Evolutionary conservation across 495 filamentous ascomycete species (phyloP).

Genomic region (Lophiostoma macrostomum): DNA sequence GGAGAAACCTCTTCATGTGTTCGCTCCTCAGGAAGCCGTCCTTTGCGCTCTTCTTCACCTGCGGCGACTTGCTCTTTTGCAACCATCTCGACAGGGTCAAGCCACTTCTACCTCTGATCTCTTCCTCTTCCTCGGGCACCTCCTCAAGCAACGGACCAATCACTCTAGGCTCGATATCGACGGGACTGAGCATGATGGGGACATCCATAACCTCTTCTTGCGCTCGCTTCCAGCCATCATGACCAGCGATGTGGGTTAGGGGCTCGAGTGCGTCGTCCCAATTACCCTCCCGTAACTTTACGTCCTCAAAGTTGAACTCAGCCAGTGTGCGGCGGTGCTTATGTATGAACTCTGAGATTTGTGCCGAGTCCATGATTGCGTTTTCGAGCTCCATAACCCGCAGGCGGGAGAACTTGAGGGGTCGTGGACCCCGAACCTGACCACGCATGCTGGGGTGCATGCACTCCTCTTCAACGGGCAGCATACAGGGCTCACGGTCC

Average conservation of each 20-base stretch:
- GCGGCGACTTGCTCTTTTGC: constrained; percentile 22
- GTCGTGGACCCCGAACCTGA: constrained; percentile 19
- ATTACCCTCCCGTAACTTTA: constrained; percentile 58
- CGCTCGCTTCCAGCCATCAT: constrained; percentile 49
- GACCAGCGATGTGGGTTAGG: constrained; percentile 55
- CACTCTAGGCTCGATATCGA: constrained; percentile 28
- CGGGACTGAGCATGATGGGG: constrained; percentile 33
- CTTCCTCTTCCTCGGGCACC: constrained; percentile 10
- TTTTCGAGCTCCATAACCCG: constrained; percentile 65
- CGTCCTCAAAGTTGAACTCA: constrained; percentile 71
- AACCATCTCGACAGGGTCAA: constrained; percentile 25
- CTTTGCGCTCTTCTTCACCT: constrained; percentile 36
- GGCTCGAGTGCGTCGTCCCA: constrained; percentile 76
- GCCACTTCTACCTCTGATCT: neutral
- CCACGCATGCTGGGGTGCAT: constrained; percentile 35
- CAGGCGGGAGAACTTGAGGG: constrained; percentile 55
- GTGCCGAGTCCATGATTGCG: constrained; percentile 60
- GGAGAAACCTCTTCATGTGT: constrained; percentile 46
- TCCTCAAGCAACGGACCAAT: constrained; percentile 25
- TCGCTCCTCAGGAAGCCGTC: constrained; percentile 43
- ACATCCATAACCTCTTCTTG: constrained; percentile 45
- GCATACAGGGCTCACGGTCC: constrained; percentile 58
- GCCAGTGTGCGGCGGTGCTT: constrained; percentile 59
- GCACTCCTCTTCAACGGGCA: constrained; percentile 45
- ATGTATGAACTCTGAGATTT: constrained; percentile 60